Base-by-base conservation (phyloP, 768 basidiomycete genomes). In the Cytidiella melzeri region DNA sequence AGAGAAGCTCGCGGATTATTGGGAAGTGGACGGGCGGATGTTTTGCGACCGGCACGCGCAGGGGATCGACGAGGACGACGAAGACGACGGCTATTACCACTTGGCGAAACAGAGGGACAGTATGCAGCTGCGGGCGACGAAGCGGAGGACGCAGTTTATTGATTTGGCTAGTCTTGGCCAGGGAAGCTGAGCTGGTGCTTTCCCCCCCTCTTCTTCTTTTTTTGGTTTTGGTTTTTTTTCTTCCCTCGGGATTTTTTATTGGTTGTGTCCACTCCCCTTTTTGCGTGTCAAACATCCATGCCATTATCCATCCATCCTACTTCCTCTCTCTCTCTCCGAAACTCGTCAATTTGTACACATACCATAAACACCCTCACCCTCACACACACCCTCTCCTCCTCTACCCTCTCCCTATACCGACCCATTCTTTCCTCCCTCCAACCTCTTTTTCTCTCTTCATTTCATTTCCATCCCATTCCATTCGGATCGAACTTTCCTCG, bases 11-110 rank as follows among this genome's bases (percentile, higher is more conserved):
- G 82, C 75, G 53, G 88, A 94, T 61, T 96, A 96, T 61, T 96
- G 86, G 81, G 92, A 95, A 64, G 75, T 92, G 4, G 90, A 88
- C 57, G 81, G 84, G 21, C 70, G 79, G 67, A 90, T 90, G 83
- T 69, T 91, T 48, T 95, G 93, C 62, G 92, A 95, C 69, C 69
- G 75, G 50, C 93, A 95, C 65, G 86, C 86, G 45, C 52, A 48
- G 54, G 63, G 39, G 52, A 64, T 41, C 45, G 52, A 48, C 21
- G 54, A 55, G 4, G 57, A 51, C 21, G 51, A 54, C 38, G 55
- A 58, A 24, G 58, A 62, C 34, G 38, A 49, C 4, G 18, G 24
- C n/a, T 28, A 57, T 53, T 44, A 59, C 54, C 59, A 53, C 47
- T 42, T 48, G 15, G 27, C 45, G 50, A 23, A 7, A 11, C 52